Evolutionary conservation across 1,284 basidiomycete genomes (phyloP), one percentile per base, ranked within the genome.

Genomic region (Erythrobasidium hasegawianum): DNA sequence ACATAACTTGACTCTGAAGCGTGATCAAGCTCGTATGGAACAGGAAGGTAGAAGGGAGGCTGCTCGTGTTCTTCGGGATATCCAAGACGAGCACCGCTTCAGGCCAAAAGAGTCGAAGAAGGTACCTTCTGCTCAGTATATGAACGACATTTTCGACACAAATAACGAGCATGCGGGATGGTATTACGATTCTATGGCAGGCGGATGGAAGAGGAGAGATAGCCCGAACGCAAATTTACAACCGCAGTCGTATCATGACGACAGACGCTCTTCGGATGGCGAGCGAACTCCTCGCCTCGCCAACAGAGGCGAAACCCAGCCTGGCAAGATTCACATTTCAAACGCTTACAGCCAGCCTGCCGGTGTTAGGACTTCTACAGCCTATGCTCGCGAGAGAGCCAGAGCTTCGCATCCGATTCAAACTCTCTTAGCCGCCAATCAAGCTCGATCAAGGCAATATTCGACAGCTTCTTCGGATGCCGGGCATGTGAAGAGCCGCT

Each of bases 11-110:
- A 53, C 49, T 2, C 14, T 27, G 13, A 57, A 53, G 27, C 55
- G 62, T 14, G 62, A 65, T 29, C 62, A 65, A 24, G 47, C 47
- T 40, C 53, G 62, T 11, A 52, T 65, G 24, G 62, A 65, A 38
- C 43, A 65, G 22, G 40, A 58, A 22, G 56, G 54, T n/a, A 50
- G 62, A 20, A 65, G 29, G 39, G 62, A 65, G 29, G 27, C 57
- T 5, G 56, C 62, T 33, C 22, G 56, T 11, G 39, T 65, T 22
- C 16, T 45, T 14, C 16, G 38, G 10, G 5, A 40, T 26, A 16
- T 59, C 20, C 50, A 53, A 26, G 26, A 27, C 8, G 50, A 53
- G 8, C 5, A 33, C 4, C 33, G 33, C 33, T 11, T 33, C 5
- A 33, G 33, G 11, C 4, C 5, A 4, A 33, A 11, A 4, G 5